Evolutionary conservation across 2,329 filamentous ascomycete genomes (phyloP).

Genomic region (Camptophora hylomeconis): DNA sequence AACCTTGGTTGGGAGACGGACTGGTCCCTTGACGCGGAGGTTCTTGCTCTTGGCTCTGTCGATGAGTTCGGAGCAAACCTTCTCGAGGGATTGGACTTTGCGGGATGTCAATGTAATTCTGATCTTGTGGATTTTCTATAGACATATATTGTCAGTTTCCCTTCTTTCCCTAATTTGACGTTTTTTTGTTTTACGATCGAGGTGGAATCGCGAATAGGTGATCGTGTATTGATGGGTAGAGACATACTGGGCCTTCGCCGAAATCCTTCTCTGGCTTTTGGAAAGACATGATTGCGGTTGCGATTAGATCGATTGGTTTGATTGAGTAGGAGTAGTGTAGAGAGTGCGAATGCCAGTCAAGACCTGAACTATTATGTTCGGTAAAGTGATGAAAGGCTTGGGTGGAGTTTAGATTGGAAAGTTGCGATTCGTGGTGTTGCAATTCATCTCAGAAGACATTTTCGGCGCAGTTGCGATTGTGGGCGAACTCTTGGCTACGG

Average conservation of each 20-base stretch:
- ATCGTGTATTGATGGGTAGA: slow-evolving; percentile 1
- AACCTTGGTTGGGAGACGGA: slow-evolving; percentile 94
- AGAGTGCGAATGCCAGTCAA: slow-evolving; percentile 46
- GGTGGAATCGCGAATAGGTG: neutral
- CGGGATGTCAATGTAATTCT: slow-evolving; percentile 92
- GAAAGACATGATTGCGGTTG: slow-evolving; percentile 65
- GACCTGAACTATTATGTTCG: slow-evolving; percentile 66
- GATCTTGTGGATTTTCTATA: slow-evolving; percentile 88
- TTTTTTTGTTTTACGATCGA: neutral
- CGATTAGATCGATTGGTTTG: slow-evolving; percentile 22
- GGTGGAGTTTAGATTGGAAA: slow-evolving; percentile 3
- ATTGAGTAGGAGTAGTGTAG: slow-evolving; percentile 5
- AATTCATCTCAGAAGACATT: neutral
- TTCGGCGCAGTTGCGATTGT: too few species aligned
- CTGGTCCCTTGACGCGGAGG: slow-evolving; percentile 94
- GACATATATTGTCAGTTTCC: slow-evolving; percentile 4
- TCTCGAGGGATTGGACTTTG: slow-evolving; percentile 93
- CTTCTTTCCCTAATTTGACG: neutral
- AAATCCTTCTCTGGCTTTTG: slow-evolving; percentile 91
- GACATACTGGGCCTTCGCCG: slow-evolving; percentile 69
- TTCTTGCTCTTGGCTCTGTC: slow-evolving; percentile 98
- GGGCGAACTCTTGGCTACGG: too few species aligned
- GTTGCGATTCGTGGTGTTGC: slow-evolving; percentile 16
- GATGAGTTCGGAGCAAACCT: slow-evolving; percentile 95
- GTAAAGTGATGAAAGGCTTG: slow-evolving; percentile 64